A percentile compares a stretch with the other conserved stretches of the same genome.
These are phyloP conservation scores for Pichia sp. DNA, from an alignment of 1,139 yeast genomes.

Conservation along the genomic window DNA sequence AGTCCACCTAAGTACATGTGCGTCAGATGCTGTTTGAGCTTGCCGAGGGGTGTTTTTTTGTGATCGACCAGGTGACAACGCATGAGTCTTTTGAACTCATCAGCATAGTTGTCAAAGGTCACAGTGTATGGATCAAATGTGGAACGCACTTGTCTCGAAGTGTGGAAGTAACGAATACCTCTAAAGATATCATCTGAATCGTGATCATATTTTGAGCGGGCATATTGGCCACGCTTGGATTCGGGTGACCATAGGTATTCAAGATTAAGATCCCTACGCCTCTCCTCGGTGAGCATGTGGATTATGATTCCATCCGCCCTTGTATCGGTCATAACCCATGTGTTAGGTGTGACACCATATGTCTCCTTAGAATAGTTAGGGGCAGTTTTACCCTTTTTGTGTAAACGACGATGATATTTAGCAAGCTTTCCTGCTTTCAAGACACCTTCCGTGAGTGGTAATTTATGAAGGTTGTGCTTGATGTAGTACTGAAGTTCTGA, in stretches of 20 bases:
- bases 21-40: constrained; percentile 19
- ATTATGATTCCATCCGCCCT: constrained; percentile 54
- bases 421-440: constrained; percentile 53
- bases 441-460: constrained; percentile 66
- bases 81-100: constrained; percentile 23
- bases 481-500: constrained; percentile 43
- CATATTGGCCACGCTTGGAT: constrained; percentile 19
- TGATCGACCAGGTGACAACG: constrained; percentile 18
- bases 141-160: constrained; percentile 13
- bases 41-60: constrained; percentile 13
- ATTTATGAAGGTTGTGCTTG: constrained; percentile 33
- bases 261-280: constrained; percentile 60
- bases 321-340: constrained; percentile 80
- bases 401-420: constrained; percentile 55
- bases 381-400: constrained; percentile 44
- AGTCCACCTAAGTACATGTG: constrained; percentile 24
- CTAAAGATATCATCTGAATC: constrained; percentile 38
- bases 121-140: constrained; percentile 13
- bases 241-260: constrained; percentile 57
- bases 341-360: constrained; percentile 52
- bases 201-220: constrained; percentile 15
- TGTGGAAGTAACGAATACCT: constrained; percentile 40
- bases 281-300: constrained; percentile 64
- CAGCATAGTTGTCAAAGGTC: constrained; percentile 15
- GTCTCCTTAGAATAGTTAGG: constrained; percentile 48